These are phyloP conservation scores for Neofusicoccum parvum DNA, from an alignment of 2,329 filamentous ascomycete genomes.

Conservation along the genomic window DNA sequence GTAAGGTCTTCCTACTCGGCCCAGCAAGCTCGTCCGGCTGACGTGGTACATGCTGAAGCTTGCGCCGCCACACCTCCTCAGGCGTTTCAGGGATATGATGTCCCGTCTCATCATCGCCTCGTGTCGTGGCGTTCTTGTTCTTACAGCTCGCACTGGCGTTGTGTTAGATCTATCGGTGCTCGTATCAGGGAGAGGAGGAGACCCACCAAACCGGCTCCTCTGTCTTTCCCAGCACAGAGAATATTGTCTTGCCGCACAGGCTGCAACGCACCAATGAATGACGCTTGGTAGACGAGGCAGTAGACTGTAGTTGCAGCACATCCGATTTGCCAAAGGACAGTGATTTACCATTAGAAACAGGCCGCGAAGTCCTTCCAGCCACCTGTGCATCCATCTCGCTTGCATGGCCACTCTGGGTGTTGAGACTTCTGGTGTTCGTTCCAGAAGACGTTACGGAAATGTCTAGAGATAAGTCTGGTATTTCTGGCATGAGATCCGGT, in stretches of 20 bases:
- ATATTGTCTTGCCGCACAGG: background rate
- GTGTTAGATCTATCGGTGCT: background rate
- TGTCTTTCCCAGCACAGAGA: background rate
- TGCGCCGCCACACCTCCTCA: conserved; percentile 8
- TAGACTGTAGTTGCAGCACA: no score
- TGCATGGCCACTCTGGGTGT: background rate
- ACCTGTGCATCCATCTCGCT: no score
- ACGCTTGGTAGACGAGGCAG: background rate
- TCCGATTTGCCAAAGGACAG: no score
- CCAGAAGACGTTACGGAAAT: background rate
- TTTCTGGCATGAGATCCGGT: background rate
- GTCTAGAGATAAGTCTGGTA: conserved; percentile 3
- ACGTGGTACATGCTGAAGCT: background rate
- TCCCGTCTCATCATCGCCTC: background rate
- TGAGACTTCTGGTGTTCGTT: background rate
- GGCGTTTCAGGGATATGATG: background rate
- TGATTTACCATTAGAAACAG: background rate
- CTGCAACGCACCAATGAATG: background rate
- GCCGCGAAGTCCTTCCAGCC: background rate
- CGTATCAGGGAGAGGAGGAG: background rate
- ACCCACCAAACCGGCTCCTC: background rate
- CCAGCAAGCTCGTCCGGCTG: background rate
- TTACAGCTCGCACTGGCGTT: background rate
- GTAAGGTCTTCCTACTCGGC: background rate
- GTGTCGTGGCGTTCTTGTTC: background rate